Base-by-base conservation (phyloP, 176 grass and related monocot genomes). In the Ananas comosus region DNA sequence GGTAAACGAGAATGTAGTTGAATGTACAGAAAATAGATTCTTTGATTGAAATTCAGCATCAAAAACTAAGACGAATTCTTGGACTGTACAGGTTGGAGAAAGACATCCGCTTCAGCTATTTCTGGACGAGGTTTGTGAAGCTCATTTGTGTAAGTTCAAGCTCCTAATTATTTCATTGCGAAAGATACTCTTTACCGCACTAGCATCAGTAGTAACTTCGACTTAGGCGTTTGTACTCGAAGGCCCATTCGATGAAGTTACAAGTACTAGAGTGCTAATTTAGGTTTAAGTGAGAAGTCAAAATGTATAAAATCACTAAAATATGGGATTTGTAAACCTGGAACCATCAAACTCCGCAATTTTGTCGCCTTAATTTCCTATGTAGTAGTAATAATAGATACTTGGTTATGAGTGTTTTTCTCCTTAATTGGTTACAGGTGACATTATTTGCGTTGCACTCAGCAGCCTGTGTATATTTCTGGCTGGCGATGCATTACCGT, bases 101-200 rank as follows among this genome's bases (percentile, higher is more conserved):
- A 51, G 87, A 90, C 69, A 72, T 83, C 29, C 67, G 80, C 0
- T 33, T 90, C 73, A 74, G 78, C 66, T 90, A 90, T 70, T 80
- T 90, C 53, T 90, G 78, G 77, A 80, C 66, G 28, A 78, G 87
- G 78, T 66, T 80, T 12, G 14, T 72, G 57, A 90, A 90, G 33
- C 87, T 90, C 66, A 11, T 83, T 21, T 70, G 52, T 51, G 87
- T 85, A 80, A 85, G 72, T 13, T 69, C 57, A 27, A 33, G 17
- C 21, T 3, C 25, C 9, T 42, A 13, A 64, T 61, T n/a, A n/a
- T n/a, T n/a, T 22, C 13, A 53, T 33, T 3, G 0, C 10, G 14
- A 59, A 33, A 53, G 0, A 12, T 23, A 51, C 19, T 70, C 6
- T 17, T 12, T 49, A 24, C 33, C 33, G 6, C 33, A 42, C 6